These are phyloP conservation scores for Zymoseptoria pseudotritici DNA, from an alignment of 2,329 filamentous ascomycete genomes.

Conservation along the genomic window DNA sequence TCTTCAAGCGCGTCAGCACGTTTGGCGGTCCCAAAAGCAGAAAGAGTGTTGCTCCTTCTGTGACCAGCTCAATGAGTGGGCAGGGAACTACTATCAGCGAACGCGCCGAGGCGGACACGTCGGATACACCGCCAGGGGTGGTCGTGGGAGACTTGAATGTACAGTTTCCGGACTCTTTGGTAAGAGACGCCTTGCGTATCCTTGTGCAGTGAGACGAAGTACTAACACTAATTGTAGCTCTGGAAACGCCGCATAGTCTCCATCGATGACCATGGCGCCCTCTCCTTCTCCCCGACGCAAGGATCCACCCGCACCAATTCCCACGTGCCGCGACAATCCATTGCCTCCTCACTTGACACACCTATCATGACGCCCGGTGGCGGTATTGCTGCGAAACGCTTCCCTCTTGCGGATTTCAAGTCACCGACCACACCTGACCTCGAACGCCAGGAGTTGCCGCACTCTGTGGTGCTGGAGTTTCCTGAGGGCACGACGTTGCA, in stretches of 20 bases:
- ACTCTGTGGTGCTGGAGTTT: slow-evolving; percentile 65
- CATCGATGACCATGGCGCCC: slow-evolving; percentile 73
- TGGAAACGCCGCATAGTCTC: slow-evolving; percentile 92
- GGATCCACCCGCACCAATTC: slow-evolving; percentile 28
- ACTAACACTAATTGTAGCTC: slow-evolving; percentile 40
- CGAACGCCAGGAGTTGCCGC: slow-evolving; percentile 84
- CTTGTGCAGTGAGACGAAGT: neutral
- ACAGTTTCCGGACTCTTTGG: slow-evolving; percentile 88
- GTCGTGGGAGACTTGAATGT: slow-evolving; percentile 88
- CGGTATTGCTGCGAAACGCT: slow-evolving; percentile 45
- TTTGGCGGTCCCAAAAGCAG: slow-evolving; percentile 38
- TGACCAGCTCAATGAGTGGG: slow-evolving; percentile 5
- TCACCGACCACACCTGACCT: slow-evolving; percentile 76
- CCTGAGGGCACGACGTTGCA: slow-evolving; percentile 55
- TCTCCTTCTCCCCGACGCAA: slow-evolving; percentile 68
- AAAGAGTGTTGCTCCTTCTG: slow-evolving; percentile 23
- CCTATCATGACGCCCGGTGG: slow-evolving; percentile 27
- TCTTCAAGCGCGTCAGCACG: slow-evolving; percentile 55
- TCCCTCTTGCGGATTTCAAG: slow-evolving; percentile 78
- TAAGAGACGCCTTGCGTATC: slow-evolving; percentile 25
- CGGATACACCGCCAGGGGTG: slow-evolving; percentile 48
- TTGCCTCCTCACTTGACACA: neutral
- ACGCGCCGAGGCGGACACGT: slow-evolving; percentile 17
- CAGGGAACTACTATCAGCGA: slow-evolving; percentile 1
- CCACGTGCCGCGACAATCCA: neutral